A percentile compares a stretch with the other conserved stretches of the same genome.
Evolutionary conservation across 2,329 filamentous ascomycete genomes (phyloP).

Genomic region (Nemania diffusa): DNA sequence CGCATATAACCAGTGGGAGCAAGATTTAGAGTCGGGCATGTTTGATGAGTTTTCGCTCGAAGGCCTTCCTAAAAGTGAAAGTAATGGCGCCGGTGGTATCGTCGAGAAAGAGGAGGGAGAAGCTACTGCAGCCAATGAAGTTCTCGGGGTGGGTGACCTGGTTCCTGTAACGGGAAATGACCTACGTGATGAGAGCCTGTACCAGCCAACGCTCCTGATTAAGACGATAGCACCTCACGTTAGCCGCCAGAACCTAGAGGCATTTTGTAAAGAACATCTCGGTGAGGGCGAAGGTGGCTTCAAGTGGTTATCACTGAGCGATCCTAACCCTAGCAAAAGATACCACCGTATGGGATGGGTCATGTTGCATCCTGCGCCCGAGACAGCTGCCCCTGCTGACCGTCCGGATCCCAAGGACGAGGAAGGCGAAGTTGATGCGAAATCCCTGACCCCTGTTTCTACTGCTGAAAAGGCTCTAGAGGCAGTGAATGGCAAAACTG

Average conservation of each 20-base stretch:
- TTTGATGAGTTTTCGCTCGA: conserved; percentile 97
- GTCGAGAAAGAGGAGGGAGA: conserved; percentile 97
- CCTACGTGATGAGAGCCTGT: conserved; percentile 86
- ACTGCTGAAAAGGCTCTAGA: conserved; percentile 89
- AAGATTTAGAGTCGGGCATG: conserved; percentile 82
- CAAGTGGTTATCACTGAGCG: conserved; percentile 94
- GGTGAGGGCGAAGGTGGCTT: conserved; percentile 92
- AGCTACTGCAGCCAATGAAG: conserved; percentile 88
- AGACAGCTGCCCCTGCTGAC: conserved; percentile 72
- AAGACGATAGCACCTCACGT: conserved; percentile 98
- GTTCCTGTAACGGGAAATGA: conserved; percentile 86
- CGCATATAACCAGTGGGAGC: conserved; percentile 87
- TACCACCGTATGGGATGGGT: conserved; percentile 99
- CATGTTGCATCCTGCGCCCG: conserved; percentile 84
- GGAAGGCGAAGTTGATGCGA: conserved; percentile 66
- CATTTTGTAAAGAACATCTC: conserved; percentile 92
- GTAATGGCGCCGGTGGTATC: conserved; percentile 83
- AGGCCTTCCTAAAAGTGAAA: conserved; percentile 92
- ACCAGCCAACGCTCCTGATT: conserved; percentile 92
- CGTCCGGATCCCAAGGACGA: conserved; percentile 79
- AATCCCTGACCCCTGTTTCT: conserved; percentile 59
- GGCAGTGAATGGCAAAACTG: conserved; percentile 97
- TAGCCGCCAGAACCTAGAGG: conserved; percentile 90
- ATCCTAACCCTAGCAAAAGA: conserved; percentile 95
- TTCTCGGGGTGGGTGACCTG: conserved; percentile 90